phyloP scores from a whole-genome alignment of 345 rosid species.

The Melaleuca quinquenervia region DNA sequence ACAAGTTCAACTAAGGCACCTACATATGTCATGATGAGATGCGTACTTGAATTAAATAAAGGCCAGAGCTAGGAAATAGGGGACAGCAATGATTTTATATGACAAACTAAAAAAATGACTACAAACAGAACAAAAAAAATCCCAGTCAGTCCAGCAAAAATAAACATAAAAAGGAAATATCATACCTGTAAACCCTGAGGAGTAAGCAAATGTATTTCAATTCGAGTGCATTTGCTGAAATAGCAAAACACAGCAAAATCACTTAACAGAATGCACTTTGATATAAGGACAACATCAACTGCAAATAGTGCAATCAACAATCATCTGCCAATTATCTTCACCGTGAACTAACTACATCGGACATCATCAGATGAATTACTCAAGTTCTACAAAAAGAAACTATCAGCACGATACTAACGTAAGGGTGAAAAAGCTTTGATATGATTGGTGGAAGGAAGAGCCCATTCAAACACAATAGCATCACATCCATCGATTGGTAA shows the following conservation, averaged over 20 bases:
- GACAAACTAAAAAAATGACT: not conserved
- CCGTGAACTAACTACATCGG: not conserved
- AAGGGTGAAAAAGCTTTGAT: not conserved
- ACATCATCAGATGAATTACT: not conserved
- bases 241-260: not conserved
- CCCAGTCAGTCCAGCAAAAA: not conserved
- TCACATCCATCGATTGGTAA: not conserved
- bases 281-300: not conserved
- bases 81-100: not conserved
- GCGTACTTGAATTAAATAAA: not conserved
- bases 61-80: not conserved
- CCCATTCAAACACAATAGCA: not conserved
- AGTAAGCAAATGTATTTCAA: constrained; percentile 76
- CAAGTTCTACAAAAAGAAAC: not conserved
- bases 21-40: not conserved
- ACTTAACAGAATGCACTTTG: not conserved
- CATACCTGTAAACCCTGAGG: constrained; percentile 81
- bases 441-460: not conserved
- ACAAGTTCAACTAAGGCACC: not conserved
- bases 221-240: constrained; percentile 83
- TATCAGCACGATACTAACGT: not conserved
- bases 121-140: not conserved
- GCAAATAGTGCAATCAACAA: not conserved
- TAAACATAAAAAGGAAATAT: not conserved
- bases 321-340: not conserved